Evolutionary conservation across 1,139 yeast species (phyloP).

Genomic region (Geotrichum europaeum): DNA sequence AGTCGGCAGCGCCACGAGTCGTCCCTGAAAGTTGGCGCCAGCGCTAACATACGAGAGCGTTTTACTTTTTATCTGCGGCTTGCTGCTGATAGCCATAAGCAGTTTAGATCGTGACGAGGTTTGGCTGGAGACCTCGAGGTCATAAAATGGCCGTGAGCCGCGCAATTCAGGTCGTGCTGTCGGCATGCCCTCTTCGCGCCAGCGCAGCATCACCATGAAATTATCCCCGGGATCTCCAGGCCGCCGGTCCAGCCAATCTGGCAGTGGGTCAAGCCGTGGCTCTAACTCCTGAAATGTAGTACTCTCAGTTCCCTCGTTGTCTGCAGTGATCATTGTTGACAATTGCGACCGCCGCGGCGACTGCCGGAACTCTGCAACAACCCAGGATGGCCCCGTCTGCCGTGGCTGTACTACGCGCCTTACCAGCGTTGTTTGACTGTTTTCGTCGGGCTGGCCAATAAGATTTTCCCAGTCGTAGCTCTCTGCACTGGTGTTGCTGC

Average conservation of each 20-base stretch:
- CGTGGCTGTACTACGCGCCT: constrained; percentile 10
- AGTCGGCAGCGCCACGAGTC: not conserved
- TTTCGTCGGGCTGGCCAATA: not conserved
- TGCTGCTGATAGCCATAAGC: not conserved
- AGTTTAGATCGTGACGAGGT: not conserved
- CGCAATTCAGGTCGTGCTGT: not conserved
- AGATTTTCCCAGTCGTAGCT: not conserved
- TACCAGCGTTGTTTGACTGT: constrained; percentile 5
- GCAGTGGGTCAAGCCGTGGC: not conserved
- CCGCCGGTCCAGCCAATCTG: not conserved
- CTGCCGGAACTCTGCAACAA: constrained; percentile 7
- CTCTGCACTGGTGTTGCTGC: not conserved
- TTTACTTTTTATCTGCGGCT: not conserved
- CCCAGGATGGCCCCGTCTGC: constrained; percentile 6
- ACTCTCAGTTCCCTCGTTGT: not conserved
- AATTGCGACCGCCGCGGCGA: constrained; percentile 7
- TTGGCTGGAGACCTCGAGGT: not conserved
- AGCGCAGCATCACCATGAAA: not conserved
- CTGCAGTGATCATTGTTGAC: constrained; percentile 9
- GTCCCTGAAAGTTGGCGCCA: constrained; percentile 2
- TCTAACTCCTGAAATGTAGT: not conserved
- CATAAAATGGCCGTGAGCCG: not conserved
- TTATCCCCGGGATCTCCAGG: not conserved
- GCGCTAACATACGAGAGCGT: not conserved
- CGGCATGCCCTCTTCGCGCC: not conserved